Evolutionary conservation across 108 stramenopile genomes (phyloP), one percentile per base, ranked within the genome.

Genomic region (Thalassiosira profunda): DNA sequence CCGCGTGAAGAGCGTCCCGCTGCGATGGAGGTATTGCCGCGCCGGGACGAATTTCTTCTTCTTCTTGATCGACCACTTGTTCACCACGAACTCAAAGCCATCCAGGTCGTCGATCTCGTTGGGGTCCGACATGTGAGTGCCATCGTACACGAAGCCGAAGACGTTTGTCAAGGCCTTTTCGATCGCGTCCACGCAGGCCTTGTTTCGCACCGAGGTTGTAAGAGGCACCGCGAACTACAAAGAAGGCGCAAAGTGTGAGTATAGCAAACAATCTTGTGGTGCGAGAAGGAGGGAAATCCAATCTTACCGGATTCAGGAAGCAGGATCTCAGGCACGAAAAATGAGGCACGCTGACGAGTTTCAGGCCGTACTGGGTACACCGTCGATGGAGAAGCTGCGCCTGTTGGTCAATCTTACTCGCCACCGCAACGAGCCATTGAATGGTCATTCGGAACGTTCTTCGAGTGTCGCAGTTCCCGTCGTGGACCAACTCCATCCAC

Each of bases 361-460:
- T 82, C 17, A 94, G 79, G n/a, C 88, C 91, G 55, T 83, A 92
- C 59, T 92, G 89, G 20, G 79, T 58, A 43, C 92, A 93, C 28
- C 90, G 78, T 12, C 92, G 74, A 33, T 90, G 88, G 25, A 95
- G 69, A 12, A 86, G 74, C 37, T 92, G 86, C n/a, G 91, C 74
- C 65, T 96, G 91, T 18, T 86, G 69, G 41, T 96, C 92, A 49
- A 96, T 84, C 57, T 93, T 91, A 11, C 74, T 74, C 6, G 89
- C 74, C 30, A 84, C 86, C 25, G 89, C 90, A n/a, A 93, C 95
- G 26, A 96, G 84, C 95, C 95, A 96, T 40, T 92, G 89, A 41
- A 93, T 87, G 34, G 86, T 87, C 7, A 96, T 87, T 38, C 92
- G 72, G 63, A 87, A 96, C 12, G 91, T 86, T 14, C 89, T 71